These are phyloP conservation scores for Boletus speciosus DNA, from an alignment of 768 basidiomycete genomes.

Conservation along the genomic window DNA sequence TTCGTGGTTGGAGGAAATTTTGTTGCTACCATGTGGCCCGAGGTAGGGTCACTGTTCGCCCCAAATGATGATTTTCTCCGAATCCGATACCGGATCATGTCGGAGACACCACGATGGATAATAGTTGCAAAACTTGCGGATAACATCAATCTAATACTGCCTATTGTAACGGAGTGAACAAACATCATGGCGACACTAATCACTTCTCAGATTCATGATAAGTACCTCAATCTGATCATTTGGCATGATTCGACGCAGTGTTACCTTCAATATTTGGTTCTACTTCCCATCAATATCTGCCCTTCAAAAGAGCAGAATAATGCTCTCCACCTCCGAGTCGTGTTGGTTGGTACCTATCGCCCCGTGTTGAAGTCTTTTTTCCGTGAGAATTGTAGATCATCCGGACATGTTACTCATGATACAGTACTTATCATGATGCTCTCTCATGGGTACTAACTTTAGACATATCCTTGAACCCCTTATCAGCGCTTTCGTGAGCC, in stretches of 20 bases:
- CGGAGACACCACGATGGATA: not conserved
- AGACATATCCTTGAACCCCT: not conserved
- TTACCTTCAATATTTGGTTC: too few species aligned
- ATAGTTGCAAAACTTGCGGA: not conserved
- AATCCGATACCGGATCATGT: not conserved
- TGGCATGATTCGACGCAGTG: too few species aligned
- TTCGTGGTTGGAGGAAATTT: too few species aligned
- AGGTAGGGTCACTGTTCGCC: not conserved
- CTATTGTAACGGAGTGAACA: not conserved
- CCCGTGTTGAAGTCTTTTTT: not conserved
- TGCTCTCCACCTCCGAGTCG: not conserved
- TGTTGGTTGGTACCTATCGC: not conserved
- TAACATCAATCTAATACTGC: not conserved
- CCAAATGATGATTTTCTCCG: not conserved
- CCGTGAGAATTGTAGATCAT: not conserved
- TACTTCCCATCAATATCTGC: too few species aligned
- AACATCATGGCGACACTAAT: not conserved
- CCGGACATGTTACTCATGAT: not conserved
- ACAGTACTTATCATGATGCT: not conserved
- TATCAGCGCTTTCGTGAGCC: not conserved
- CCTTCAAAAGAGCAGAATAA: not conserved
- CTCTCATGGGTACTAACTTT: constrained; percentile 1
- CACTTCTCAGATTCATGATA: too few species aligned
- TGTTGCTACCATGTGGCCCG: not conserved
- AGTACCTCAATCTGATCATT: too few species aligned